phyloP scores from a whole-genome alignment of 495 filamentous ascomycete genomes.

The Annulohypoxylon bovei region DNA sequence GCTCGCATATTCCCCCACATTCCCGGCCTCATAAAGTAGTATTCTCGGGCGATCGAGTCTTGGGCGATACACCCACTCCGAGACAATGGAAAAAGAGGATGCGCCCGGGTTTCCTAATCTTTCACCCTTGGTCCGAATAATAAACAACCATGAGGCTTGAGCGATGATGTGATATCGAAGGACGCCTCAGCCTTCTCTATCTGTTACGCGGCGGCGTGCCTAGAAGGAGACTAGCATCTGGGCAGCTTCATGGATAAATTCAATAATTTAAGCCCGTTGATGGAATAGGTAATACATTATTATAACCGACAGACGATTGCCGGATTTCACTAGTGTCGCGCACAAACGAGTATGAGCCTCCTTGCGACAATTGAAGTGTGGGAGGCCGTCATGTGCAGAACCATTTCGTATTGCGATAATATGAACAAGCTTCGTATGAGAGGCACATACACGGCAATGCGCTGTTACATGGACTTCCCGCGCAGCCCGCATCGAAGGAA shows the following conservation, averaged over 20 bases:
- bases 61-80: conserved; percentile 15
- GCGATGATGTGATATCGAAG: conserved; percentile 12
- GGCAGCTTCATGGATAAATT: conserved; percentile 36
- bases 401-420: conserved; percentile 11
- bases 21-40: conserved; percentile 18
- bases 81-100: conserved; percentile 32
- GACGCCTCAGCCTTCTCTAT: conserved; percentile 21
- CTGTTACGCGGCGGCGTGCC: conserved; percentile 27
- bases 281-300: conserved; percentile 20
- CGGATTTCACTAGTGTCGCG: conserved; percentile 29
- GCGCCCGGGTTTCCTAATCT: conserved; percentile 39
- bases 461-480: conserved; percentile 24
- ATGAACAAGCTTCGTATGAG: conserved; percentile 16
- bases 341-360: conserved; percentile 28
- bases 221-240: conserved; percentile 31
- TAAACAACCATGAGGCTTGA: conserved; percentile 13
- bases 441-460: conserved; percentile 20
- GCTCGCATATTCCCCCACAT: conserved; percentile 41
- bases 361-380: conserved; percentile 38
- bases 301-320: conserved; percentile 13
- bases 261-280: conserved; percentile 13
- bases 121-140: conserved; percentile 22
- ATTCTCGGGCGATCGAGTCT: conserved; percentile 25
- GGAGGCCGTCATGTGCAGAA: conserved; percentile 25
- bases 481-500: conserved; percentile 7